Percentiles rank a stretch among this genome's conserved stretches.
phyloP scores from a whole-genome alignment of 176 grass and related monocot species.

The Tillandsia leiboldiana region DNA sequence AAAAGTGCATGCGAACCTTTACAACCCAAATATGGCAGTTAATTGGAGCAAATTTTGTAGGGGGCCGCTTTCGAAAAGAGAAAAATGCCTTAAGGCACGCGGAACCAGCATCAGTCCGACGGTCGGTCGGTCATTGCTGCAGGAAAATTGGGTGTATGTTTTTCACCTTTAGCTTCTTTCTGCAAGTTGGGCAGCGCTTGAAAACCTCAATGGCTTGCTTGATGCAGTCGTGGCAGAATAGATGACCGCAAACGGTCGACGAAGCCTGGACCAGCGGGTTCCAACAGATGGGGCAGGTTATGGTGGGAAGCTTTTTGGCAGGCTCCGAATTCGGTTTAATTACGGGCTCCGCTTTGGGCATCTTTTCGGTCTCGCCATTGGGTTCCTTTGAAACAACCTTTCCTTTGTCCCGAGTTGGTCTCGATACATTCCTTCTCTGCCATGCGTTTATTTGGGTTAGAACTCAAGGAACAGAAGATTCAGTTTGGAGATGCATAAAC shows the following conservation, averaged over 20 bases:
- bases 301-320: slow-evolving; percentile 33
- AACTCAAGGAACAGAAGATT: not conserved
- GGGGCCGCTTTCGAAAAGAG: not conserved
- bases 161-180: slow-evolving; percentile 36
- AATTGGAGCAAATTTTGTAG: not conserved
- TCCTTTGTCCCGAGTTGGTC: not conserved
- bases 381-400: not conserved
- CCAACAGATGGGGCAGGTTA: slow-evolving; percentile 81
- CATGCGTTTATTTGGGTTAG: not conserved
- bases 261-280: slow-evolving; percentile 43
- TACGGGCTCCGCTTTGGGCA: too few relatives aligned
- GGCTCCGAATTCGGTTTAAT: slow-evolving; percentile 23
- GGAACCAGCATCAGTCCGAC: slow-evolving; percentile 24
- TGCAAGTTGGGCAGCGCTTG: slow-evolving; percentile 88
- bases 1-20: too few relatives aligned
- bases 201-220: slow-evolving; percentile 35
- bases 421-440: not conserved
- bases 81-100: not conserved
- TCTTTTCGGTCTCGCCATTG: not conserved
- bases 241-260: slow-evolving; percentile 81
- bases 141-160: slow-evolving; percentile 79
- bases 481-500: not conserved
- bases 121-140: slow-evolving; percentile 17
- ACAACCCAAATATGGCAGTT: too few relatives aligned
- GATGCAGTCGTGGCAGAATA: slow-evolving; percentile 80